Evolutionary conservation across 2,329 filamentous ascomycete genomes (phyloP), one percentile per base, ranked within the genome.

Genomic region (Cladosporium sphaerospermum): DNA sequence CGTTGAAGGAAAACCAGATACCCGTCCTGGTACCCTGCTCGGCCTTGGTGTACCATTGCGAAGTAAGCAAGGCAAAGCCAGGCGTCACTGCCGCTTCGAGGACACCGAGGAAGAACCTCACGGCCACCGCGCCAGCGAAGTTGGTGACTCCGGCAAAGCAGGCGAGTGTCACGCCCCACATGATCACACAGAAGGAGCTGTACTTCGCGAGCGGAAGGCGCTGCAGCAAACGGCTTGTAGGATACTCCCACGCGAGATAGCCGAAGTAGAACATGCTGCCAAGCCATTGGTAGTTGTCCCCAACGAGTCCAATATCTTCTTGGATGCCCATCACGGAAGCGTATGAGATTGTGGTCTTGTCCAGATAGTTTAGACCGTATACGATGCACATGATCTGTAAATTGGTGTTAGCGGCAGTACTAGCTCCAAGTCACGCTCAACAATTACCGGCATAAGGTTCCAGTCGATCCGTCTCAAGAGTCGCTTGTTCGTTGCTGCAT

Each of bases 1-100:
- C 82, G 56, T 84, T 85, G 71, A 84, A 86, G 46, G 73, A 78
- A 69, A 86, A 87, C 85, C 85, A 88, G 52, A 86, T 78, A 3
- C 78, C 79, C 1, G 79, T 80, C 8, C 85, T 72, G 0, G 75
- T 71, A 1, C 80, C 82, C 69, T 88, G 84, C 64, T 88, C 85
- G 51, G 75, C 74, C 65, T 83, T 83, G 1, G 85, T 88, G 61
- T 87, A 89, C 84, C 84, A 88, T 69, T 86, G 82, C 3, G 75
- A 80, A 1, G 84, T 87, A 59, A 88, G 76, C 1, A 88, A 73
- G 0, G 82, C 79, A 59, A 87, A 87, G 0, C 83, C 83, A 0
- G 85, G 85, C 0, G 82, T 85, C 1, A 88, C 82, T 0, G 83
- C 81, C 0, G 82, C 75, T 64, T 89, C 85, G 52, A 85, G 85